These are phyloP conservation scores for Dendrocalamus latiflorus DNA, from an alignment of 202 grass and related monocot genomes.

Conservation along the genomic window DNA sequence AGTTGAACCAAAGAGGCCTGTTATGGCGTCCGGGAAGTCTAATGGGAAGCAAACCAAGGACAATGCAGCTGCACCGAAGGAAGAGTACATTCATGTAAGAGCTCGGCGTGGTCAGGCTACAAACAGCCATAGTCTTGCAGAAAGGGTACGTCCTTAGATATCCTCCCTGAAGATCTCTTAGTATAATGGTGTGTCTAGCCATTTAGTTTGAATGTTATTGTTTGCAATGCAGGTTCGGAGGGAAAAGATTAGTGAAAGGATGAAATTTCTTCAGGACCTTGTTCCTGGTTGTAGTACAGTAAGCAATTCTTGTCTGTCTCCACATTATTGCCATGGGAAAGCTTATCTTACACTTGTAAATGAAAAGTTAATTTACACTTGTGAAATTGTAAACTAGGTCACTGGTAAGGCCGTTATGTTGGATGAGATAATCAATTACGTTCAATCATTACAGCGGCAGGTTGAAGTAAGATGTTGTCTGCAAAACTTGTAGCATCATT, in stretches of 20 bases:
- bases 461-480: conserved; percentile 53
- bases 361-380: background rate
- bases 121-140: conserved; percentile 75
- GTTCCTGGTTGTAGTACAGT: conserved; percentile 85
- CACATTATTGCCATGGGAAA: background rate
- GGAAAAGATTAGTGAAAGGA: conserved; percentile 79
- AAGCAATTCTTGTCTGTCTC: background rate
- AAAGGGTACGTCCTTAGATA: conserved; percentile 41
- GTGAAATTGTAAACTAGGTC: conserved; percentile 35
- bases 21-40: background rate
- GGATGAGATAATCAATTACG: conserved; percentile 88
- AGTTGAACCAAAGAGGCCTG: conserved; percentile 28
- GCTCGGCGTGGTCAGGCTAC: conserved; percentile 72
- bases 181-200: no score
- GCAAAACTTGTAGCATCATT: background rate
- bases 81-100: conserved; percentile 67
- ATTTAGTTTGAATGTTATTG: background rate
- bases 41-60: conserved; percentile 42
- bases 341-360: background rate
- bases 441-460: conserved; percentile 74
- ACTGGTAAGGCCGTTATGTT: conserved; percentile 83
- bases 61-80: conserved; percentile 26
- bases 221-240: conserved; percentile 56
- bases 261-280: conserved; percentile 88
- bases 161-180: no score